Conservation (phyloP, 192 early-diverging fungal species). For the Podila epicladia region DNA sequence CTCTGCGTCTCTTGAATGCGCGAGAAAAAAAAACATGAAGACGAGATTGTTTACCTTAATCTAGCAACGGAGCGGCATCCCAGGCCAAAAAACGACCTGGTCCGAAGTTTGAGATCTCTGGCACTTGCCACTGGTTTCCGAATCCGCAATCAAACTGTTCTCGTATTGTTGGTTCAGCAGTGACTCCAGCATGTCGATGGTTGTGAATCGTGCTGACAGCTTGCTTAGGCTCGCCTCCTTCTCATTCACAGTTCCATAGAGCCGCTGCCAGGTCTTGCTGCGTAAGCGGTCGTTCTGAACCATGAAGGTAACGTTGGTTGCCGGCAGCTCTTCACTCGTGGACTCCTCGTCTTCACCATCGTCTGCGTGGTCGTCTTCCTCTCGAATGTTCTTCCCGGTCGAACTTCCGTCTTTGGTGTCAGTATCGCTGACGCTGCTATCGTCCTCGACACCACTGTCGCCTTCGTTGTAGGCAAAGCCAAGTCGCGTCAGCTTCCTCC, state of each 20-base stretch:
- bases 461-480: slow-evolving; percentile 40
- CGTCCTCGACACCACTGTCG: slow-evolving; percentile 14
- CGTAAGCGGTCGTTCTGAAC: background rate
- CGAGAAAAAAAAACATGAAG: background rate
- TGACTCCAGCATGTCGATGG: slow-evolving; percentile 16
- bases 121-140: background rate
- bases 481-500: slow-evolving; percentile 27
- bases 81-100: slow-evolving; percentile 38
- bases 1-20: background rate
- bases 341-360: background rate
- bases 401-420: background rate
- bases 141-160: slow-evolving; percentile 10
- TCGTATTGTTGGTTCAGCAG: slow-evolving; percentile 28
- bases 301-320: slow-evolving; percentile 20
- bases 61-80: slow-evolving; percentile 37
- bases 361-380: background rate
- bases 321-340: slow-evolving; percentile 4
- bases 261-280: background rate
- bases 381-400: no score
- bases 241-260: slow-evolving; percentile 8
- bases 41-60: slow-evolving; percentile 2
- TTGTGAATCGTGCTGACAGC: background rate
- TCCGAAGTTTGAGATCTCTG: background rate
- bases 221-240: background rate
- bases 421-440: background rate